A percentile compares a stretch with the other conserved stretches of the same genome.
Conservation (phyloP, 179 eudicot species). For the Beta lomatogona region DNA sequence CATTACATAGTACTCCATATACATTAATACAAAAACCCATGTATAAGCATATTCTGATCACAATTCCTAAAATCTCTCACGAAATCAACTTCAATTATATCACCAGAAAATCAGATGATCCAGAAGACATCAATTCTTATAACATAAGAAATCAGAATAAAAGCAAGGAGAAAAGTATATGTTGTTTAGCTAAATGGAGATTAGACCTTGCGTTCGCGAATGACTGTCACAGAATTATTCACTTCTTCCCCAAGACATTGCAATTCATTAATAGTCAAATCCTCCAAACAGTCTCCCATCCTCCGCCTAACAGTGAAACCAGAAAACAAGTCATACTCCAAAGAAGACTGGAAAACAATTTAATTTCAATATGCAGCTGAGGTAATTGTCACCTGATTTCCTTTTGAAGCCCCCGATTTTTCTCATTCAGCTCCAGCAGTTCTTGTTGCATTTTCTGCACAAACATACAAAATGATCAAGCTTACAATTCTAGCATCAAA, state of each 20-base stretch:
- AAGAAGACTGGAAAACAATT: too few relatives aligned
- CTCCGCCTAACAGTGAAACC: conserved; percentile 31
- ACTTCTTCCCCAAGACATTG: conserved; percentile 38
- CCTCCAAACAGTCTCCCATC: conserved; percentile 48
- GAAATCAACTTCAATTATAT: neutral
- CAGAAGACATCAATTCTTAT: neutral
- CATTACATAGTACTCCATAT: neutral
- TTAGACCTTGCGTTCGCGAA: conserved; percentile 42
- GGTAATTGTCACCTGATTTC: conserved; percentile 35
- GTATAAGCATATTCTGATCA: neutral
- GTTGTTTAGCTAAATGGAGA: conserved; percentile 5
- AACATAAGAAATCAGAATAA: neutral
- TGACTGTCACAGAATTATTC: conserved; percentile 28
- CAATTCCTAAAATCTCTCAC: neutral
- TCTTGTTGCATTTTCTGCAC: conserved; percentile 44
- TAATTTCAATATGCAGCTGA: neutral
- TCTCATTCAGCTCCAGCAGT: conserved; percentile 30
- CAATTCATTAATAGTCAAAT: conserved; percentile 28
- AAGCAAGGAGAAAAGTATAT: neutral
- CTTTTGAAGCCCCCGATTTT: conserved; percentile 28
- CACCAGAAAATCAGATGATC: neutral
- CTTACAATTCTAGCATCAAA: neutral
- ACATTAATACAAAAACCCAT: neutral
- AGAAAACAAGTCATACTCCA: neutral
- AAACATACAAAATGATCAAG: neutral